These are phyloP conservation scores for Aspergillus sp. DNA, from an alignment of 2,329 filamentous ascomycete genomes.

Conservation along the genomic window DNA sequence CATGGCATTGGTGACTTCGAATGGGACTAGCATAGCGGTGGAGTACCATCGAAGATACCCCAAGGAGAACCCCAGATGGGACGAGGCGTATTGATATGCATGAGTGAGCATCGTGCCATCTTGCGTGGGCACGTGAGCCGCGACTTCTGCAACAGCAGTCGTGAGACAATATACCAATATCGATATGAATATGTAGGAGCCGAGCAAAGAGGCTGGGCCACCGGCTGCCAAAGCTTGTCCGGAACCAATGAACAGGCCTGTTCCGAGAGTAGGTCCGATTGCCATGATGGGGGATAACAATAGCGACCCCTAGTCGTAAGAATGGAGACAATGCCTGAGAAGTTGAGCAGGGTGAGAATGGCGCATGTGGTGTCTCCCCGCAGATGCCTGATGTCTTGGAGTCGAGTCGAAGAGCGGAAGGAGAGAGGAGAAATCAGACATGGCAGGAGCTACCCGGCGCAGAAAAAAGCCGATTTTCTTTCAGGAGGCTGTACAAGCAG, in stretches of 20 bases:
- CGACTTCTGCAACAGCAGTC: constrained; percentile 42
- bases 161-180: constrained; percentile 49
- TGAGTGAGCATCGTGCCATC: constrained; percentile 42
- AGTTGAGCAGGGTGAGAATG: not conserved
- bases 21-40: constrained; percentile 46
- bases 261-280: constrained; percentile 57
- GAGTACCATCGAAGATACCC: constrained; percentile 48
- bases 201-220: constrained; percentile 52
- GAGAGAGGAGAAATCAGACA: not conserved
- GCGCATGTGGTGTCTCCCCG: no score
- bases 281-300: constrained; percentile 53
- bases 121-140: constrained; percentile 35
- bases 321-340: not conserved
- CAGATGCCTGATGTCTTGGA: no score
- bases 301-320: not conserved
- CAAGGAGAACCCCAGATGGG: constrained; percentile 38
- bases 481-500: no score
- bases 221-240: constrained; percentile 53
- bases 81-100: constrained; percentile 39
- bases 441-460: not conserved
- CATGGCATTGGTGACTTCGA: constrained; percentile 65
- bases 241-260: constrained; percentile 55
- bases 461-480: not conserved
- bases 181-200: constrained; percentile 52
- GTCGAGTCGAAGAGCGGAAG: not conserved